Conservation (phyloP, 805 yeast species). For the Danielia reshetovae region DNA sequence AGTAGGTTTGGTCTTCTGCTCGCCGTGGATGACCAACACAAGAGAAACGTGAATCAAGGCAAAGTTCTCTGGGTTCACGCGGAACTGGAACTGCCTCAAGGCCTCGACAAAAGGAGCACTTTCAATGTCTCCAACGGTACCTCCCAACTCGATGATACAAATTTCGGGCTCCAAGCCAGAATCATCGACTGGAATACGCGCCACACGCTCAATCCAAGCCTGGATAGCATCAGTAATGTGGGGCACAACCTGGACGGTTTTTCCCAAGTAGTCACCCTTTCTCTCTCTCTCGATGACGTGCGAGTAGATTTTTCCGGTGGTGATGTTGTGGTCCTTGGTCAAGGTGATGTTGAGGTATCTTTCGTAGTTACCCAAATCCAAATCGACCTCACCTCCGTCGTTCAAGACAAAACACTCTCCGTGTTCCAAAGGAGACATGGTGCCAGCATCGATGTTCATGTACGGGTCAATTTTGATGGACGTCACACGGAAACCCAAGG, state of each 20-base stretch:
- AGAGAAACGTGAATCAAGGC: constrained; percentile 94
- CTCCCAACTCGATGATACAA: constrained; percentile 96
- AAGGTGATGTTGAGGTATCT: constrained; percentile 91
- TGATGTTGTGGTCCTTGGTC: constrained; percentile 92
- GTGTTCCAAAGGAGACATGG: constrained; percentile 98
- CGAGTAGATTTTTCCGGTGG: constrained; percentile 96
- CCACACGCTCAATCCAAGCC: constrained; percentile 95
- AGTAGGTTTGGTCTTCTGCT: constrained; percentile 98
- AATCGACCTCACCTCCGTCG: constrained; percentile 99
- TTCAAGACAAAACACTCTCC: constrained; percentile 97
- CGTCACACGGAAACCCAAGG: constrained; percentile 91
- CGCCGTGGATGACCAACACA: constrained; percentile 97
- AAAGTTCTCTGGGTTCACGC: constrained; percentile 91
- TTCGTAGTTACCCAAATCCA: constrained; percentile 97
- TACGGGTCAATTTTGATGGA: constrained; percentile 98
- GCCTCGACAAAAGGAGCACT: constrained; percentile 99
- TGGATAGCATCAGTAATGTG: constrained; percentile 96
- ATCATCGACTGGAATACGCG: constrained; percentile 86
- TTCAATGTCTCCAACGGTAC: constrained; percentile 99
- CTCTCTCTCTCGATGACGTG: constrained; percentile 93
- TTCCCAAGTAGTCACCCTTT: constrained; percentile 95
- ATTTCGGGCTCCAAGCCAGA: constrained; percentile 89
- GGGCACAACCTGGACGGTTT: constrained; percentile 99
- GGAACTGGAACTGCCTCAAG: constrained; percentile 95
- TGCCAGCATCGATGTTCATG: constrained; percentile 99